Evolutionary conservation across 257 asterid genomes (phyloP).

Genomic region (Striga asiatica): DNA sequence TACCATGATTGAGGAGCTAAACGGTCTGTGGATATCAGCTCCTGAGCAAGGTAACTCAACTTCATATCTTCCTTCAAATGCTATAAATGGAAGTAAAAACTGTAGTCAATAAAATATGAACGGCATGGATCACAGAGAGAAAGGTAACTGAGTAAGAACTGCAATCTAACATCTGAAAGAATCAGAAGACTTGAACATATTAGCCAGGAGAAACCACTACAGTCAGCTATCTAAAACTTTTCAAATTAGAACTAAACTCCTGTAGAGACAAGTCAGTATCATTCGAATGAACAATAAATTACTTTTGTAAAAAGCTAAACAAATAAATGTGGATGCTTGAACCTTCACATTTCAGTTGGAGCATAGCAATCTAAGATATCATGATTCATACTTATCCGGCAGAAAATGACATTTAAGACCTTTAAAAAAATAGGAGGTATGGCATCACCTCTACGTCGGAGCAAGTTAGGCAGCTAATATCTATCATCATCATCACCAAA

Average conservation of each 20-base stretch:
- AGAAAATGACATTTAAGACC: not conserved
- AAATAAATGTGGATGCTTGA: not conserved
- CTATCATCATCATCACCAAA: not conserved
- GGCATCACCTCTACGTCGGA: not conserved
- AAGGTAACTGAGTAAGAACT: constrained; percentile 13
- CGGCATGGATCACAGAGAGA: constrained; percentile 4
- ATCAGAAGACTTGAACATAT: not conserved
- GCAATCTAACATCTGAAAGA: not conserved
- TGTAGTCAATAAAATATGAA: not conserved
- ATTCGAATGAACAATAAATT: not conserved
- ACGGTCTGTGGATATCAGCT: constrained; percentile 89
- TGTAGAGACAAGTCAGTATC: not conserved
- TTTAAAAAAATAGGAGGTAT: not conserved
- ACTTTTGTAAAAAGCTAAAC: not conserved
- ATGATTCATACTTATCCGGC: not conserved
- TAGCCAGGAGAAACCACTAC: not conserved
- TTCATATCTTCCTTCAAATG: constrained; percentile 98
- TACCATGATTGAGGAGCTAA: constrained; percentile 98
- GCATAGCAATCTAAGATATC: not conserved
- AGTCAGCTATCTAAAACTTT: not conserved
- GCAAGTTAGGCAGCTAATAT: not conserved
- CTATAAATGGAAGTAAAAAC: constrained; percentile 30
- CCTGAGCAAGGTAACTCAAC: constrained; percentile 95
- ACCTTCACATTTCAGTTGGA: not conserved
- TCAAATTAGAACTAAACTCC: constrained; percentile 4